Evolutionary conservation across 2,329 filamentous ascomycete genomes (phyloP).

Genomic region (Penicillium corylophilum): DNA sequence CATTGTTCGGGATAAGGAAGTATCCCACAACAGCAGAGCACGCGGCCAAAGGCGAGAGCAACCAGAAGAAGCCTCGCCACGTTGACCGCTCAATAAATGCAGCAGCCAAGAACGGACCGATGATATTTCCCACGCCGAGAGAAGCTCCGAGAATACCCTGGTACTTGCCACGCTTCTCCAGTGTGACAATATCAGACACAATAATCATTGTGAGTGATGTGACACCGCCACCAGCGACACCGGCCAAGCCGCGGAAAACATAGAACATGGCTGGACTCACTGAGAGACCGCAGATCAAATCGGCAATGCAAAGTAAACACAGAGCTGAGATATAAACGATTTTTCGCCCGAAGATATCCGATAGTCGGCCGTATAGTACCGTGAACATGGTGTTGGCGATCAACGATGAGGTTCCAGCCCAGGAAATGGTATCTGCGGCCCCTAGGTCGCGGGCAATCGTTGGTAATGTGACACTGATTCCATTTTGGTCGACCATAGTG

Average conservation of each 20-base stretch:
- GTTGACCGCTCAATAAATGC: conserved; percentile 45
- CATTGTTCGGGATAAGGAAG: conserved; percentile 54
- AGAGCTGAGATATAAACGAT: conserved; percentile 56
- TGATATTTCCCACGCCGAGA: conserved; percentile 48
- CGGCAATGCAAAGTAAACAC: conserved; percentile 54
- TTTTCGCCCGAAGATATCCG: conserved; percentile 63
- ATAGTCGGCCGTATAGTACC: conserved; percentile 62
- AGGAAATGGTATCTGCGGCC: conserved; percentile 57
- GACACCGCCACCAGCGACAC: conserved; percentile 63
- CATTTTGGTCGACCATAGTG: conserved; percentile 59
- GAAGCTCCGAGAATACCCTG: conserved; percentile 49
- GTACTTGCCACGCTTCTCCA: conserved; percentile 59
- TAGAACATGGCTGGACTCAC: conserved; percentile 59
- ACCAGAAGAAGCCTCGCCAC: conserved; percentile 51
- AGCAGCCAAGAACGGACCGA: conserved; percentile 50
- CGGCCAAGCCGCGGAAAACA: conserved; percentile 59
- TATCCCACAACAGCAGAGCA: conserved; percentile 49
- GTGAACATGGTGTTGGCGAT: conserved; percentile 66
- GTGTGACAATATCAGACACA: conserved; percentile 59
- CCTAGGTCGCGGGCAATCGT: conserved; percentile 52
- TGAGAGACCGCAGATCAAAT: conserved; percentile 60
- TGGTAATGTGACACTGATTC: conserved; percentile 55
- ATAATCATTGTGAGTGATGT: conserved; percentile 62
- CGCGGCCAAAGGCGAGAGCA: conserved; percentile 53
- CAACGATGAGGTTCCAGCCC: conserved; percentile 69